Base-by-base conservation (phyloP, 495 filamentous ascomycete species). In the Aspergillus leporis region DNA sequence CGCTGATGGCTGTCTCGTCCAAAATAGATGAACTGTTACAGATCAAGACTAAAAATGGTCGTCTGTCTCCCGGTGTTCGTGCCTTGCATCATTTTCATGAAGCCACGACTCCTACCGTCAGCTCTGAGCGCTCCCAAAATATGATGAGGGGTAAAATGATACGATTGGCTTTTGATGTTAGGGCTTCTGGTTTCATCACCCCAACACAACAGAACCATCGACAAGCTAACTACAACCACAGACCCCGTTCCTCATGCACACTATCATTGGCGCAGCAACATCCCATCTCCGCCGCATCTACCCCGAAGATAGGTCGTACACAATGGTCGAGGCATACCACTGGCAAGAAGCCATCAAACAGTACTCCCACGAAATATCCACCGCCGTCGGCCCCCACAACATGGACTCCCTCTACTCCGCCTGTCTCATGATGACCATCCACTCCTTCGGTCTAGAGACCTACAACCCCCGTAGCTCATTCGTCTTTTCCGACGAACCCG, bases 161-260 rank as follows among this genome's bases (percentile, higher is more conserved):
- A 16, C 58, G 67, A 49, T 65, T 74, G 34, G 74, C 77, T n/a
- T 73, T 78, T 45, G 64, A 70, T 25, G 79, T 41, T 78, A 65
- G 64, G 69, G 32, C 8, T 13, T 19, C 18, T 22, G 18, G 25
- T 21, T 34, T 56, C 19, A 30, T 41, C 5, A n/a, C 25, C 19
- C 12, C 16, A 47, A 43, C 18, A 23, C 31, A 22, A 12, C 19
- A 31, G 34, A 13, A 1, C 13, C 50, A 14, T 51, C 18, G 38
- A 36, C 34, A 36, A 47, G 43, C 57, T 66, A 54, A 67, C 57
- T n/a, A 36, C 13, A 5, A 45, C 23, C 52, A 5, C 49, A 82
- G 78, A 66, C 75, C 18, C 77, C 80, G 2, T 77, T 72, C 56
- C 62, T 81, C 18, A 79, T 81, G 78, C 80, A 82, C 57, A 66